Evolutionary conservation across 1,284 basidiomycete genomes (phyloP).

Genomic region (Limonomyces culmigenus): DNA sequence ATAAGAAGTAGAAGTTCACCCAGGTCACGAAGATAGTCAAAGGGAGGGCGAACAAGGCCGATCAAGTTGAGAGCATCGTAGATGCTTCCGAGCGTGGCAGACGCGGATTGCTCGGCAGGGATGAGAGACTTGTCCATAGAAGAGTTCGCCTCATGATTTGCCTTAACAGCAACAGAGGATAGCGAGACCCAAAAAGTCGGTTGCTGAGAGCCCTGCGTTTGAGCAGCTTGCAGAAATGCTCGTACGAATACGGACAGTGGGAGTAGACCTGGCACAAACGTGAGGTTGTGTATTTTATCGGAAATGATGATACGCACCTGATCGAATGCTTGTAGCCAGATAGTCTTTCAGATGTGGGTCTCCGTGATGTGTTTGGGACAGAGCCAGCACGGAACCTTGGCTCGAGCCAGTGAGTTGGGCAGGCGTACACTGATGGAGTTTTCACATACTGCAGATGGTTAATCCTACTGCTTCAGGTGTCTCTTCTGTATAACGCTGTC

Average conservation of each 20-base stretch:
- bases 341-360: conserved; percentile 23
- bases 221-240: conserved; percentile 28
- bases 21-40: conserved; percentile 42
- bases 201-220: conserved; percentile 32
- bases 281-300: neutral
- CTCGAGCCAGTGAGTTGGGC: conserved; percentile 7
- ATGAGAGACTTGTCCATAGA: conserved; percentile 35
- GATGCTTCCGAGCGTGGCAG: conserved; percentile 31
- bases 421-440: conserved; percentile 5
- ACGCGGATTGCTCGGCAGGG: conserved; percentile 26
- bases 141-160: conserved; percentile 39
- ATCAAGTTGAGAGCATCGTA: conserved; percentile 45
- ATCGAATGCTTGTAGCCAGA: conserved; percentile 37
- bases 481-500: neutral
- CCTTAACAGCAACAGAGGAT: conserved; percentile 43
- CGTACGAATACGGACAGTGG: conserved; percentile 40
- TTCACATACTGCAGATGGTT: conserved; percentile 1
- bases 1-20: conserved; percentile 40
- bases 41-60: conserved; percentile 33
- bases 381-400: conserved; percentile 6
- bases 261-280: conserved; percentile 22
- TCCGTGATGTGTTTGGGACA: conserved; percentile 8
- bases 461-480: neutral
- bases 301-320: conserved; percentile 7
- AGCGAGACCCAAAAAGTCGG: conserved; percentile 49